These are phyloP conservation scores for Phaffia australis DNA, from an alignment of 768 basidiomycete genomes.

Conservation along the genomic window DNA sequence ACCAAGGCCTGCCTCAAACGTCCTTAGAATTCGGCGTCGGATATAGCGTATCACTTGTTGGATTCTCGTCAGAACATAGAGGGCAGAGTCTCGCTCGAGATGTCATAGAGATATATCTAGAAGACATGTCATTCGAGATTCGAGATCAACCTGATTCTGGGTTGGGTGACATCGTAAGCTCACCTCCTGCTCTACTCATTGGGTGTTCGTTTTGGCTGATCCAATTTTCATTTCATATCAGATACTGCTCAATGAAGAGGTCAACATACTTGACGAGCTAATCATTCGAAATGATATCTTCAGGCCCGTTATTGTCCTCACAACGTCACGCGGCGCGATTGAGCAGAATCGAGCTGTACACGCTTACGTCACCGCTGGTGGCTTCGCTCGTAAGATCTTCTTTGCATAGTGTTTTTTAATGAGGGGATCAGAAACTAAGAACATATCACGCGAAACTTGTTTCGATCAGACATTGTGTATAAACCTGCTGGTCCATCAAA, in stretches of 20 bases:
- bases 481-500: constrained; percentile 79
- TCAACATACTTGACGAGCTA: constrained; percentile 37
- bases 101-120: constrained; percentile 56
- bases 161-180: constrained; percentile 33
- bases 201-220: no score
- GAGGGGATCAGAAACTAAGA: no score
- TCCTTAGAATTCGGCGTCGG: constrained; percentile 28
- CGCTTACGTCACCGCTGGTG: constrained; percentile 60
- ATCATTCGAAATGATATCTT: constrained; percentile 49
- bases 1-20: constrained; percentile 26
- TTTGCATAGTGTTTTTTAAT: no score
- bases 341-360: constrained; percentile 48
- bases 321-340: constrained; percentile 54
- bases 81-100: constrained; percentile 59
- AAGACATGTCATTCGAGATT: constrained; percentile 53
- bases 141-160: constrained; percentile 9
- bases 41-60: constrained; percentile 52
- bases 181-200: not conserved
- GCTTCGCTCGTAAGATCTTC: constrained; percentile 50
- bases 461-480: constrained; percentile 50
- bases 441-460: no score
- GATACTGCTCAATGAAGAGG: constrained; percentile 19
- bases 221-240: constrained; percentile 2
- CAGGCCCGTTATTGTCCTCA: constrained; percentile 65
- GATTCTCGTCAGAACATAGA: constrained; percentile 55